Conservation (phyloP, 805 yeast species). For the Metschnikowia cerradonensis region DNA sequence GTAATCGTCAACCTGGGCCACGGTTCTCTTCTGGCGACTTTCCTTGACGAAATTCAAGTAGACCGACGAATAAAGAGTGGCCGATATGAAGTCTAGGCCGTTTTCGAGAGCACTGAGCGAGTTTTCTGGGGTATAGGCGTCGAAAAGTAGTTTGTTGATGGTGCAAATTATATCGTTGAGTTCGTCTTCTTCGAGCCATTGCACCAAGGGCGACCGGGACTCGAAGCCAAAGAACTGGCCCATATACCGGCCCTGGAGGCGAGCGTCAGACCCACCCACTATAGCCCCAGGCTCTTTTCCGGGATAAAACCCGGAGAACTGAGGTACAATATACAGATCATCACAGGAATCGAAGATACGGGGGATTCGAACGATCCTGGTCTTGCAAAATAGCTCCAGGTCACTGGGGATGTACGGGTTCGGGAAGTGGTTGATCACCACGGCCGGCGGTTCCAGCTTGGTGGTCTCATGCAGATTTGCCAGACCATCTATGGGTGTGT, state of each 20-base stretch:
- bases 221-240: constrained; percentile 46
- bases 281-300: constrained; percentile 65
- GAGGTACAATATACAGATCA: constrained; percentile 44
- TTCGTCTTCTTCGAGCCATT: constrained; percentile 26
- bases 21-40: constrained; percentile 26
- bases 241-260: not conserved
- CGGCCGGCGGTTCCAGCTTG: constrained; percentile 8
- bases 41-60: constrained; percentile 13
- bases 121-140: constrained; percentile 38
- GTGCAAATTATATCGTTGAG: constrained; percentile 37
- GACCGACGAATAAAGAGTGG: constrained; percentile 28
- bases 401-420: constrained; percentile 41
- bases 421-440: constrained; percentile 66
- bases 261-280: not conserved
- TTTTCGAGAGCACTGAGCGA: constrained; percentile 30
- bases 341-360: constrained; percentile 36
- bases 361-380: constrained; percentile 67
- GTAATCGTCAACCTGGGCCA: constrained; percentile 42
- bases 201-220: constrained; percentile 46
- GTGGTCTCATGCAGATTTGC: constrained; percentile 15
- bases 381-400: constrained; percentile 27
- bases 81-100: constrained; percentile 39
- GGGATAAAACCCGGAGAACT: constrained; percentile 51
- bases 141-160: constrained; percentile 41
- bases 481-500: not conserved